Evolutionary conservation across 2,329 filamentous ascomycete species (phyloP), one percentile per base, ranked within the genome.

Genomic region (Juglanconis juglandina): DNA sequence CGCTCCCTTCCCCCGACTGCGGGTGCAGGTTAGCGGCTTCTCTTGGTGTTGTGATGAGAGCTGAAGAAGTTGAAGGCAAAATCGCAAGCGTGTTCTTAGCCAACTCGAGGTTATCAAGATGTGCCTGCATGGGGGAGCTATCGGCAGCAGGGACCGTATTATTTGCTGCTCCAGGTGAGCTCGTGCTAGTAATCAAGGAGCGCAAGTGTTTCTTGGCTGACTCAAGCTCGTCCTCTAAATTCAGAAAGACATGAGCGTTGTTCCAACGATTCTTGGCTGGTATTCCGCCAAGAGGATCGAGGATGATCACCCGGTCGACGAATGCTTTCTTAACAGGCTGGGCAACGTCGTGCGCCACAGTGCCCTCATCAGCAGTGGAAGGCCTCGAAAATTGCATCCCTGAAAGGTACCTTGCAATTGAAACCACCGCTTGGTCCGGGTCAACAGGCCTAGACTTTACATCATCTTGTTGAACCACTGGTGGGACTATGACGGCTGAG

Each of bases 211-310:
- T 74, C 63, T 85, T 80, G 53, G 96, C 88, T 33, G 83, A 77
- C 1, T 84, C 78, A 66, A 90, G 96, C 71, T 99, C 94, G 70
- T 98, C 92, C 70, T 96, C 90, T 59, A 99, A 81, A 68, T 99
- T 99, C 70, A 99, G 85, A 70, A 97, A 98, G 7, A 95, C 85
- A 71, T 95, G 89, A 2, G 89, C 83, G 54, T 81, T 84, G 73
- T 89, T 76, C 49, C 82, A 77, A 65, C 83, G 72, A 71, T 84
- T 76, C 69, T 81, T 75, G 61, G 91, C 80, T 0, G 95, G 95
- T 50, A 93, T 92, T 0, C 92, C 94, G 3, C 95, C 95, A 0
- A 92, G 76, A 0, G 91, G 87, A 72, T 99, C 95, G 6, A 99
- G 81, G 34, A 99, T 79, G 63, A 99, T 96, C 47, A 99, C 81